A percentile compares a stretch with the other conserved stretches of the same genome.
phyloP scores from a whole-genome alignment of 306 rosid species.

The Leucaena leucocephala region DNA sequence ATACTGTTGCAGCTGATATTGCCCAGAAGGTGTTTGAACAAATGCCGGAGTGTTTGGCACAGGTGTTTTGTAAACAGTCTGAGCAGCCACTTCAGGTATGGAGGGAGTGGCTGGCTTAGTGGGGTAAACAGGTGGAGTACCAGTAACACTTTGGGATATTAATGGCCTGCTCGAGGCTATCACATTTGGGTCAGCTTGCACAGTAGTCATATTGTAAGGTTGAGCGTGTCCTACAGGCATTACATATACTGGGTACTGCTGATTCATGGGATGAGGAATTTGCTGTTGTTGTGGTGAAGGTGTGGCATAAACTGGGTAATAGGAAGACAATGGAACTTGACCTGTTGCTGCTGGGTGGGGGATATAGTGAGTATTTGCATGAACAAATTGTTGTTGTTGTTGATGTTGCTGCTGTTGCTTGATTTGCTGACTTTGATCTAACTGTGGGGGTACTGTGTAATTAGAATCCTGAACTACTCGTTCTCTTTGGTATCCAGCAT shows the following conservation, averaged over 20 bases:
- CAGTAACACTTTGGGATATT: conserved; percentile 49
- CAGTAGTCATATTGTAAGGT: conserved; percentile 55
- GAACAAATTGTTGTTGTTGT: conserved; percentile 52
- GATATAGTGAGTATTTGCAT: conserved; percentile 59
- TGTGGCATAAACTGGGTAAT: conserved; percentile 70
- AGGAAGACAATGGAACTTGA: conserved; percentile 59
- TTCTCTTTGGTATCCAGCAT: conserved; percentile 45
- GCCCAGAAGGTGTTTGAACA: conserved; percentile 68
- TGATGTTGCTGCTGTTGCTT: conserved; percentile 46
- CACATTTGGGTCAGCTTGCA: conserved; percentile 55
- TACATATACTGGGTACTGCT: conserved; percentile 79
- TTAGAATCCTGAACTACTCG: conserved; percentile 54
- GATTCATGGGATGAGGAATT: conserved; percentile 62
- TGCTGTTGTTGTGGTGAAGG: conserved; percentile 51
- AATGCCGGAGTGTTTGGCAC: conserved; percentile 47
- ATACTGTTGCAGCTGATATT: conserved; percentile 82
- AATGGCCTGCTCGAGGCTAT: conserved; percentile 48
- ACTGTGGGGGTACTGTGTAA: conserved; percentile 55
- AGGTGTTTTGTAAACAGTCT: conserved; percentile 48
- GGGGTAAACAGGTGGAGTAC: conserved; percentile 69
- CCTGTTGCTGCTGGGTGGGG: conserved; percentile 61
- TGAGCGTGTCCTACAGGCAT: conserved; percentile 73
- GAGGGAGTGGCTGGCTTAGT: conserved; percentile 51
- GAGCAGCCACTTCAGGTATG: conserved; percentile 47
- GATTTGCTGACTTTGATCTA: conserved; percentile 60